Percentiles rank a stretch among this genome's conserved stretches.
Evolutionary conservation across 768 basidiomycete genomes (phyloP).

Genomic region (Hemileccinum impolitum): DNA sequence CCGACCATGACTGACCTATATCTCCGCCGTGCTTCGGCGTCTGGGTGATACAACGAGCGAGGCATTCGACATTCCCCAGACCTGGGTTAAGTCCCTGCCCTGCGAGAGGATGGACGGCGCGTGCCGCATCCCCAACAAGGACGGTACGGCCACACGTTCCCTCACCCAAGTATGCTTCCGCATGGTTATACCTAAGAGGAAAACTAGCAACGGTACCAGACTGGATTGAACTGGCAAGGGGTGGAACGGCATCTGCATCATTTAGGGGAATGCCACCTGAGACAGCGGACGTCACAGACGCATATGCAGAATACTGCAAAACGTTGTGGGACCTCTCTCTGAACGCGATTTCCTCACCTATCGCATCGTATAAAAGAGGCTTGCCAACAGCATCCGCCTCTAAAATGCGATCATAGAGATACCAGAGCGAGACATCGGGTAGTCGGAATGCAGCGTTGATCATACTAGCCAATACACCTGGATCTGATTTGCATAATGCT

Average conservation of each 20-base stretch:
- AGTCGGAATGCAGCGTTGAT: conserved; percentile 91
- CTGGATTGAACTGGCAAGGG: conserved; percentile 69
- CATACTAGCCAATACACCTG: conserved; percentile 63
- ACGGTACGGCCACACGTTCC: conserved; percentile 66
- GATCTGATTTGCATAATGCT: conserved; percentile 64
- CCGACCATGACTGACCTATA: conserved; percentile 52
- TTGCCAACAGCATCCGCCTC: conserved; percentile 46
- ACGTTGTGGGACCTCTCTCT: conserved; percentile 72
- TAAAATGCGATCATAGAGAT: conserved; percentile 59
- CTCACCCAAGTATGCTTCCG: conserved; percentile 81
- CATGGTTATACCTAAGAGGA: conserved; percentile 84
- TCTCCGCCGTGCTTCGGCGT: conserved; percentile 69
- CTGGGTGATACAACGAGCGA: conserved; percentile 60
- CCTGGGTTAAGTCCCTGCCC: conserved; percentile 96
- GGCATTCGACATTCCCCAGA: conserved; percentile 76
- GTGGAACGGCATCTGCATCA: conserved; percentile 66
- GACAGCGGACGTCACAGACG: conserved; percentile 38
- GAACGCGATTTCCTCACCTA: conserved; percentile 65
- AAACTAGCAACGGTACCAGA: conserved; percentile 79
- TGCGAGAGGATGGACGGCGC: conserved; percentile 91
- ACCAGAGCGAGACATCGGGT: conserved; percentile 67
- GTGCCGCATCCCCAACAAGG: conserved; percentile 94
- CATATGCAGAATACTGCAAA: conserved; percentile 58
- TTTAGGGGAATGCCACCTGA: conserved; percentile 54
- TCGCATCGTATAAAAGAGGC: conserved; percentile 45